Percentiles rank a stretch among this genome's conserved stretches.
Conservation (phyloP, 352 stramenopile species). For the Phytophthora nicotianae region DNA sequence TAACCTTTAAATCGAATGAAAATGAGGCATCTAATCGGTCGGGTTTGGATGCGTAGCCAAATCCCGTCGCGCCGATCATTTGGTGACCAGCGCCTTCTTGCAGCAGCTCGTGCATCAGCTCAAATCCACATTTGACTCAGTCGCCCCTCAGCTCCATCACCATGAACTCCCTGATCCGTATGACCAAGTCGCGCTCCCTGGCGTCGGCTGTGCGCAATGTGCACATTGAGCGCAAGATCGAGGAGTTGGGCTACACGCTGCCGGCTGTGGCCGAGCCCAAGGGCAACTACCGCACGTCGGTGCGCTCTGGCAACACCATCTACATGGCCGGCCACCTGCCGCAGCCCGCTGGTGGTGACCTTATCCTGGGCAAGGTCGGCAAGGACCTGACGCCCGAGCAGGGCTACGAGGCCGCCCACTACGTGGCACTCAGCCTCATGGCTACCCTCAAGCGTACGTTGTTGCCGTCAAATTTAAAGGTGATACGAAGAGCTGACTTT, state of each 20-base stretch:
- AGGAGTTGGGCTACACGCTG: slow-evolving; percentile 86
- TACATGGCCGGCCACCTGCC: slow-evolving; percentile 87
- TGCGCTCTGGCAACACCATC: slow-evolving; percentile 86
- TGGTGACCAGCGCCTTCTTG: slow-evolving; percentile 5
- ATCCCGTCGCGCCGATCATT: slow-evolving; percentile 7
- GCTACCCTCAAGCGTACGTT: slow-evolving; percentile 89
- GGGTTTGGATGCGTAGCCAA: slow-evolving; percentile 28
- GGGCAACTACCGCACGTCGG: slow-evolving; percentile 89
- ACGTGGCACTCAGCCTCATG: slow-evolving; percentile 90
- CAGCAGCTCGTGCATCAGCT: slow-evolving; percentile 16
- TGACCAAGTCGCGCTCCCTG: slow-evolving; percentile 32
- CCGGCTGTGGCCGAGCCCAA: slow-evolving; percentile 86
- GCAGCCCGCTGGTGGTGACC: slow-evolving; percentile 65
- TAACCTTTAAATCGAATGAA: too few species aligned
- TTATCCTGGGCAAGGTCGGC: slow-evolving; percentile 91
- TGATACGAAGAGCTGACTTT: neutral
- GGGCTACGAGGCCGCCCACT: slow-evolving; percentile 90
- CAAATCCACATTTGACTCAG: slow-evolving; percentile 24
- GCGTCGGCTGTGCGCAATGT: slow-evolving; percentile 54
- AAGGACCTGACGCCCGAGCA: slow-evolving; percentile 89
- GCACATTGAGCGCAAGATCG: slow-evolving; percentile 84
- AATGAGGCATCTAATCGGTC: slow-evolving; percentile 6
- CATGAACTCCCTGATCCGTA: slow-evolving; percentile 41
- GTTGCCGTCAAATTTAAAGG: neutral
- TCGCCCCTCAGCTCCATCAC: neutral